These are phyloP conservation scores for Astrothelium subdiscretum DNA, from an alignment of 495 filamentous ascomycete species.

Conservation along the genomic window DNA sequence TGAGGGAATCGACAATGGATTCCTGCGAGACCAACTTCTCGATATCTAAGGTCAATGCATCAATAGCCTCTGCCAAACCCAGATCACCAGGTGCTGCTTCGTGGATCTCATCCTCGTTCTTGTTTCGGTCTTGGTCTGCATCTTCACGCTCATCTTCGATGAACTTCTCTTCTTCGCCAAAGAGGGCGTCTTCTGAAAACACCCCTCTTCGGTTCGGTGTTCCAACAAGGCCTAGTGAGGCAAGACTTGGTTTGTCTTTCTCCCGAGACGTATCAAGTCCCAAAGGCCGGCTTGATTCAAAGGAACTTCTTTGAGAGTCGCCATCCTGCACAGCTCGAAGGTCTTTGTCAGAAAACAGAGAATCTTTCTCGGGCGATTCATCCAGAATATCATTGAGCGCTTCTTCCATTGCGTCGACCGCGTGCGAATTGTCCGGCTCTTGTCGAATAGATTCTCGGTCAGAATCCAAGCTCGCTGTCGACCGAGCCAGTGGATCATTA, in stretches of 20 bases:
- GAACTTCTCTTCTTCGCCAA: constrained; percentile 79
- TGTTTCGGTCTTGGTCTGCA: constrained; percentile 35
- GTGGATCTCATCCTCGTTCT: constrained; percentile 69
- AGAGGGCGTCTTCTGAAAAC: constrained; percentile 86
- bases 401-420: constrained; percentile 88
- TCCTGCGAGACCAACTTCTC: constrained; percentile 82
- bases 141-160: constrained; percentile 78
- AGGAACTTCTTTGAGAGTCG: constrained; percentile 42
- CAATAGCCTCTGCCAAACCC: constrained; percentile 84
- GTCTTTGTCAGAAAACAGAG: constrained; percentile 35
- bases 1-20: constrained; percentile 80
- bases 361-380: constrained; percentile 47
- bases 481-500: constrained; percentile 48
- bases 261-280: constrained; percentile 10
- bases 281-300: constrained; percentile 36
- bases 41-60: constrained; percentile 72
- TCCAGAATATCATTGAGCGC: constrained; percentile 94
- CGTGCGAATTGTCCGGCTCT: constrained; percentile 33
- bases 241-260: constrained; percentile 65
- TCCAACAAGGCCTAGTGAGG: constrained; percentile 81
- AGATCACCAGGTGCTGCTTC: constrained; percentile 94
- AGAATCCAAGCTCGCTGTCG: constrained; percentile 45
- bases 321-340: constrained; percentile 36
- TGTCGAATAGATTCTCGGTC: constrained; percentile 20
- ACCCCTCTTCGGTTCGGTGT: constrained; percentile 71